A percentile compares a stretch with the other conserved stretches of the same genome.
phyloP scores from a whole-genome alignment of 768 basidiomycete genomes.

The Lactifluus volemus region DNA sequence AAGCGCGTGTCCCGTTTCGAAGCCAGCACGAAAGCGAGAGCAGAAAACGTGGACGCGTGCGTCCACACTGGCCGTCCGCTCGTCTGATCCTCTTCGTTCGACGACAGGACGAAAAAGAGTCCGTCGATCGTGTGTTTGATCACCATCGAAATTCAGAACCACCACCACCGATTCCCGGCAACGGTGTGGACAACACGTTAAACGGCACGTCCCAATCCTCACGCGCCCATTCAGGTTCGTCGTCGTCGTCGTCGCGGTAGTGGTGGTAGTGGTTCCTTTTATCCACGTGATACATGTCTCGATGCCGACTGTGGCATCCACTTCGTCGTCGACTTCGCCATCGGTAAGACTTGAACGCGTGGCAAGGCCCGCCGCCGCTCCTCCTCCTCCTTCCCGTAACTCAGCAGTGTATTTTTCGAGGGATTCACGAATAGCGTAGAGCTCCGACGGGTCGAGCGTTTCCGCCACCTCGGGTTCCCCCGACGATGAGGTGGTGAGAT shows the following conservation, averaged over 20 bases:
- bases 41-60: slow-evolving; percentile 79
- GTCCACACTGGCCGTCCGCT: slow-evolving; percentile 42
- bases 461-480: slow-evolving; percentile 62
- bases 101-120: slow-evolving; percentile 21
- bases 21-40: slow-evolving; percentile 88
- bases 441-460: slow-evolving; percentile 78
- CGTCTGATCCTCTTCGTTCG: slow-evolving; percentile 14
- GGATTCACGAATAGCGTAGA: slow-evolving; percentile 68
- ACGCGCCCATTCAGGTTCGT: slow-evolving; percentile 37
- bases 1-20: slow-evolving; percentile 88
- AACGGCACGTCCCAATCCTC: slow-evolving; percentile 32
- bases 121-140: slow-evolving; percentile 50
- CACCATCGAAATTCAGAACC: slow-evolving; percentile 38
- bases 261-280: slow-evolving; percentile 7
- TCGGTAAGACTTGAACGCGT: slow-evolving; percentile 71
- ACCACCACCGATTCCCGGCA: slow-evolving; percentile 42
- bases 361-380: slow-evolving; percentile 31
- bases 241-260: slow-evolving; percentile 33
- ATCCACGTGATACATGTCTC: slow-evolving; percentile 62
- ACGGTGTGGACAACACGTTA: slow-evolving; percentile 57
- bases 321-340: slow-evolving; percentile 89
- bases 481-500: slow-evolving; percentile 32
- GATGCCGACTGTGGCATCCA: slow-evolving; percentile 67
- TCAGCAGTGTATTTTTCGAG: slow-evolving; percentile 81
- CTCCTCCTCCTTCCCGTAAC: slow-evolving; percentile 44